Conservation (phyloP, 2,329 filamentous ascomycete genomes). For the Aspergillus calidoustus region DNA sequence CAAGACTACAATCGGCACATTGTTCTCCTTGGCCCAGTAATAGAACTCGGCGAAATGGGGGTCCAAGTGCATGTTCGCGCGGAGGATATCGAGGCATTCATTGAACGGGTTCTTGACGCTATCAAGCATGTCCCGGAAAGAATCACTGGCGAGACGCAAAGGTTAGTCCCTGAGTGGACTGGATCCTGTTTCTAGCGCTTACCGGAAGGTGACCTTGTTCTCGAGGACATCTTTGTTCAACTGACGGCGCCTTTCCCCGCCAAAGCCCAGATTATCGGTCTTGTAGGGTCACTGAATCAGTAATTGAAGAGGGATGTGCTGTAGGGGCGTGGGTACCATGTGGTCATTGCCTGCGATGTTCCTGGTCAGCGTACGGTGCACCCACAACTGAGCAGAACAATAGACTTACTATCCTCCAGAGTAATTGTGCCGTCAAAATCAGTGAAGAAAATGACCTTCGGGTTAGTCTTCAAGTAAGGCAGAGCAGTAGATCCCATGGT, state of each 20-base stretch:
- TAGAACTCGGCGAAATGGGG: slow-evolving; percentile 88
- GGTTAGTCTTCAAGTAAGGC: slow-evolving; percentile 59
- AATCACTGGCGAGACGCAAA: slow-evolving; percentile 57
- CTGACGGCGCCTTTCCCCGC: slow-evolving; percentile 68
- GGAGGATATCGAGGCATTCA: slow-evolving; percentile 77
- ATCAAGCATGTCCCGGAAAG: slow-evolving; percentile 91
- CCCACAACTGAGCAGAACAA: background rate
- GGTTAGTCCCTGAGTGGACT: background rate
- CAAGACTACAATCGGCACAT: slow-evolving; percentile 89
- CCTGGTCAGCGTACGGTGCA: slow-evolving; percentile 18
- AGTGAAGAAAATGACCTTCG: slow-evolving; percentile 96
- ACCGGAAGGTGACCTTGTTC: slow-evolving; percentile 72
- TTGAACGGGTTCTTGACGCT: slow-evolving; percentile 79
- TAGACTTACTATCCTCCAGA: slow-evolving; percentile 63
- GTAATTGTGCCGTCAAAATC: slow-evolving; percentile 99
- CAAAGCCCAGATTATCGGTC: slow-evolving; percentile 92
- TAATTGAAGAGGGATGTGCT: slow-evolving; percentile 41
- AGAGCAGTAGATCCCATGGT: slow-evolving; percentile 40
- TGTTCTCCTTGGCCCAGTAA: slow-evolving; percentile 76
- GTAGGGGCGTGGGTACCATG: slow-evolving; percentile 50
- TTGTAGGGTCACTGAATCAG: slow-evolving; percentile 53
- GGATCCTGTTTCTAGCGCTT: slow-evolving; percentile 16
- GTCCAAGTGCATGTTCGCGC: slow-evolving; percentile 85
- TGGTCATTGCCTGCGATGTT: slow-evolving; percentile 63
- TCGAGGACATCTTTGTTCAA: slow-evolving; percentile 79